phyloP scores from a whole-genome alignment of 1,139 yeast species.

The Sugiyamaella japonica region DNA sequence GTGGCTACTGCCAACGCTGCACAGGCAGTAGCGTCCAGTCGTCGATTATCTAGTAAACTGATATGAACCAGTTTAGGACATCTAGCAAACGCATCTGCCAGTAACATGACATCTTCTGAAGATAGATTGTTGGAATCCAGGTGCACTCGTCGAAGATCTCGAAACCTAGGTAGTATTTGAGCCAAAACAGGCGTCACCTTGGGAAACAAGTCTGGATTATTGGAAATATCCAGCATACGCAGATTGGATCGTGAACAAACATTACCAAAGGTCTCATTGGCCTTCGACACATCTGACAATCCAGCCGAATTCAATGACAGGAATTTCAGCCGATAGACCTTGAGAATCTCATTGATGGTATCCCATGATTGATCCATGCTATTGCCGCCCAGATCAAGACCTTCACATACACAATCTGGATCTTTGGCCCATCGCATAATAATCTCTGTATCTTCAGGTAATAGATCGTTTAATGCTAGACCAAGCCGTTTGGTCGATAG shows the following conservation, averaged over 20 bases:
- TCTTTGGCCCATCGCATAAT: slow-evolving; percentile 64
- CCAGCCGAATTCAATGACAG: slow-evolving; percentile 73
- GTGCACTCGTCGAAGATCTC: slow-evolving; percentile 68
- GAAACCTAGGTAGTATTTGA: slow-evolving; percentile 63
- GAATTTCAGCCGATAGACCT: slow-evolving; percentile 46
- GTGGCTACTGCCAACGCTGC: slow-evolving; percentile 73
- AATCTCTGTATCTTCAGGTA: slow-evolving; percentile 53
- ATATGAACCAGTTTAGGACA: slow-evolving; percentile 73
- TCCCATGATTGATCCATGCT: slow-evolving; percentile 56
- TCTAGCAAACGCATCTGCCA: slow-evolving; percentile 69
- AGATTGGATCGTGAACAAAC: slow-evolving; percentile 55
- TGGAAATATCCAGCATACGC: slow-evolving; percentile 74
- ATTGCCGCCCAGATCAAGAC: slow-evolving; percentile 83
- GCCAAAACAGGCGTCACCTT: slow-evolving; percentile 61
- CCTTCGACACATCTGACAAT: slow-evolving; percentile 54
- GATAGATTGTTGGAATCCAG: slow-evolving; percentile 71
- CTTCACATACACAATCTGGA: slow-evolving; percentile 60
- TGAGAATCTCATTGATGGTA: slow-evolving; percentile 36
- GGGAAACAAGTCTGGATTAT: slow-evolving; percentile 73
- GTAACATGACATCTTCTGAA: slow-evolving; percentile 61
- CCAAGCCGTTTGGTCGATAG: slow-evolving; percentile 67
- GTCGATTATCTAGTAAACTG: slow-evolving; percentile 65
- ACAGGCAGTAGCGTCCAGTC: slow-evolving; percentile 57
- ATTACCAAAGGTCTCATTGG: slow-evolving; percentile 52
- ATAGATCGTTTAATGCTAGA: slow-evolving; percentile 69